Evolutionary conservation across 2,329 filamentous ascomycete species (phyloP).

Genomic region (Raffaelea arxii): DNA sequence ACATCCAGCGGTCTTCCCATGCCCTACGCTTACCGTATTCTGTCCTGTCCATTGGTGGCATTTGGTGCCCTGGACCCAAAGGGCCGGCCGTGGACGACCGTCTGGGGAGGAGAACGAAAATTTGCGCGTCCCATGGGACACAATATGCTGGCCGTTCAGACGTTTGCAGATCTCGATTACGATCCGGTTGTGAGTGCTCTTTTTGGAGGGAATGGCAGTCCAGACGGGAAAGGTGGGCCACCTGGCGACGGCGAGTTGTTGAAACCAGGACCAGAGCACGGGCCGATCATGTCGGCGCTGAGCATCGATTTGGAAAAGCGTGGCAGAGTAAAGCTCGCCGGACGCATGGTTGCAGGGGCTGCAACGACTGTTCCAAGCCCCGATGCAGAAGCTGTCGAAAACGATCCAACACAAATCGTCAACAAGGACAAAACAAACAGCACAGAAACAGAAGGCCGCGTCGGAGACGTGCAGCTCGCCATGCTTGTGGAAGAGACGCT

Average conservation of each 20-base stretch:
- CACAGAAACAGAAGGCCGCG: constrained; percentile 16
- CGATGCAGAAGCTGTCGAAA: constrained; percentile 15
- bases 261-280: constrained; percentile 25
- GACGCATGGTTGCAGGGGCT: constrained; percentile 56
- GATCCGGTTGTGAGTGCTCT: constrained; percentile 64
- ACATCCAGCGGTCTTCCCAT: constrained; percentile 53
- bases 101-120: constrained; percentile 66
- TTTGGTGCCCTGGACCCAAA: constrained; percentile 61
- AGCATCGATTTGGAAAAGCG: constrained; percentile 58
- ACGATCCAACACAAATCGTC: no score
- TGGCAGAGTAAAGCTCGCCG: constrained; percentile 65
- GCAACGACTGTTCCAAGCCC: constrained; percentile 26
- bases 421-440: no score
- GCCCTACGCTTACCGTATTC: constrained; percentile 50
- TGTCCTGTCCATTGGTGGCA: constrained; percentile 57
- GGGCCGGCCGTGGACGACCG: constrained; percentile 62
- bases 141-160: constrained; percentile 53
- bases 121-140: constrained; percentile 55
- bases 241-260: constrained; percentile 28
- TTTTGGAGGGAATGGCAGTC: constrained; percentile 33
- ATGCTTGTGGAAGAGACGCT: constrained; percentile 62
- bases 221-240: not conserved
- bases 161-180: constrained; percentile 46
- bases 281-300: constrained; percentile 37
- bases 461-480: constrained; percentile 42